Conservation (phyloP, 257 asterid genomes). For the Solanum tacnaense region DNA sequence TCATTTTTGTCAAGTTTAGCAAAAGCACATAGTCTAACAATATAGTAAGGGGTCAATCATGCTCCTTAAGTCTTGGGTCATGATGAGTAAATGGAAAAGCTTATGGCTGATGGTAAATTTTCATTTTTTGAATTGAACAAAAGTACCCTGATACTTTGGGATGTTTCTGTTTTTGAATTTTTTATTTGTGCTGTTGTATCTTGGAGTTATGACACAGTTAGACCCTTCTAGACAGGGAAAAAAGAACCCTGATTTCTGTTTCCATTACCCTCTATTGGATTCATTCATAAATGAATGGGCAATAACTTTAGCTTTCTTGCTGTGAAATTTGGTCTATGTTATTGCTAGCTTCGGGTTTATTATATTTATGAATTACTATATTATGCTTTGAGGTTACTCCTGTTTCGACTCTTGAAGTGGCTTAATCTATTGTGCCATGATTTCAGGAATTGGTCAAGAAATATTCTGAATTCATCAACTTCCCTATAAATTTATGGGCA, state of each 20-base stretch:
- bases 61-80: not conserved
- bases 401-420: not conserved
- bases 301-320: not conserved
- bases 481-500: conserved; percentile 87
- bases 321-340: not conserved
- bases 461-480: conserved; percentile 88
- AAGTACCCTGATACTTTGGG: not conserved
- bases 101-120: not conserved
- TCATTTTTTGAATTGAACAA: not conserved
- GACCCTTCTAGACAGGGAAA: too few species aligned
- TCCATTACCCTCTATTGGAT: not conserved
- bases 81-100: not conserved
- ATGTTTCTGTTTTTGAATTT: not conserved
- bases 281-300: not conserved
- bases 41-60: not conserved
- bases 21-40: not conserved
- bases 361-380: not conserved
- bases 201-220: not conserved
- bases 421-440: not conserved
- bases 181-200: not conserved
- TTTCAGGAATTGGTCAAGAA: conserved; percentile 75
- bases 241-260: not conserved
- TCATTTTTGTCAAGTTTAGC: not conserved
- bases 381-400: not conserved
- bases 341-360: not conserved